Conservation (phyloP, 2,329 filamentous ascomycete species). For the Aspergillus brunneoviolaceus region DNA sequence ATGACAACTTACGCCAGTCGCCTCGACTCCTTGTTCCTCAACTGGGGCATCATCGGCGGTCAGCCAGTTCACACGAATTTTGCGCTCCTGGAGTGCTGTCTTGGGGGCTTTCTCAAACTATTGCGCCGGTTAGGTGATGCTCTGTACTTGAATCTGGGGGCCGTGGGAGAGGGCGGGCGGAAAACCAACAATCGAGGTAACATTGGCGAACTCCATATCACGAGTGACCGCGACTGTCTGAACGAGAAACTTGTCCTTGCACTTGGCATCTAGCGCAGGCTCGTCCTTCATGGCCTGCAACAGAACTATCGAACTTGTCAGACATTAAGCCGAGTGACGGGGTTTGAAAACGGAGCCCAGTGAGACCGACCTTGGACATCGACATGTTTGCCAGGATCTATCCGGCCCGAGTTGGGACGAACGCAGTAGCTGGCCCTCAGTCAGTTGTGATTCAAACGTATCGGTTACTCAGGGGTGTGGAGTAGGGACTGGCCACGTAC, state of each 20-base stretch:
- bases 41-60: constrained; percentile 54
- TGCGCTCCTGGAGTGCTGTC: constrained; percentile 80
- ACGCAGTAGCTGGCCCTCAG: constrained; percentile 78
- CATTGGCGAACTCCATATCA: constrained; percentile 79
- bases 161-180: constrained; percentile 22
- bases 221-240: constrained; percentile 82
- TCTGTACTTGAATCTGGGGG: constrained; percentile 4
- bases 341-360: background rate
- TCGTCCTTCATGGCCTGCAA: constrained; percentile 98
- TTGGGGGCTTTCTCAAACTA: constrained; percentile 79
- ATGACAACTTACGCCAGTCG: constrained; percentile 38
- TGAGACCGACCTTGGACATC: constrained; percentile 76
- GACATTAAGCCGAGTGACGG: constrained; percentile 8
- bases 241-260: constrained; percentile 96
- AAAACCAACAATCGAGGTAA: constrained; percentile 71
- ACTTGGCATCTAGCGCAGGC: constrained; percentile 79
- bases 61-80: constrained; percentile 90
- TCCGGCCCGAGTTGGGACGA: constrained; percentile 91
- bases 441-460: constrained; percentile 19
- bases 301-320: constrained; percentile 62
- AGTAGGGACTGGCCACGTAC: constrained; percentile 57
- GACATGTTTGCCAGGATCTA: constrained; percentile 84
- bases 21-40: constrained; percentile 23
- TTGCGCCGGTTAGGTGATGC: constrained; percentile 10
- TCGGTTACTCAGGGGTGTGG: constrained; percentile 2